Conservation (phyloP, 2,329 filamentous ascomycete species). For the Chalaropsis ovoidea region DNA sequence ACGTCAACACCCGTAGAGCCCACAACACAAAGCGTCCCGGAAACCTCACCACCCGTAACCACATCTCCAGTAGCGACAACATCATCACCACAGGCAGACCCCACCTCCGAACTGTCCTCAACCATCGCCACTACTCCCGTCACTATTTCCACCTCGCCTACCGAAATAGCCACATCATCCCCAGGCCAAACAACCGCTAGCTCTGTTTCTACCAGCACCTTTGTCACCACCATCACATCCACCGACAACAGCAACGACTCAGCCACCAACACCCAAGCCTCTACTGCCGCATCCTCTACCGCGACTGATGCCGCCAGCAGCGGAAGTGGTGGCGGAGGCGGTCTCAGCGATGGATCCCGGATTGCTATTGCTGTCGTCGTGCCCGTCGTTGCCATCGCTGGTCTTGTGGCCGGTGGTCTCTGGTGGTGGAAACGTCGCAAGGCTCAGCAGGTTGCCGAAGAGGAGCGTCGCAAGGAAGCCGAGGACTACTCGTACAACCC, state of each 20-base stretch:
- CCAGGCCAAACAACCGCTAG: slow-evolving; percentile 24
- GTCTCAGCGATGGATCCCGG: slow-evolving; percentile 53
- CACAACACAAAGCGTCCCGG: slow-evolving; percentile 18
- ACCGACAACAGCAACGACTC: slow-evolving; percentile 18
- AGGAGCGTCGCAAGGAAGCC: slow-evolving; percentile 86
- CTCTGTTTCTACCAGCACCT: slow-evolving; percentile 25
- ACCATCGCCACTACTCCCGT: slow-evolving; percentile 27
- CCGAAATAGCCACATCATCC: slow-evolving; percentile 22
- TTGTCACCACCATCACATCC: slow-evolving; percentile 28
- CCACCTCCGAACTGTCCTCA: background rate
- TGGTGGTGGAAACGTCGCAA: slow-evolving; percentile 86
- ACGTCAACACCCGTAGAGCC: slow-evolving; percentile 20
- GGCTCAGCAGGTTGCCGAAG: slow-evolving; percentile 71
- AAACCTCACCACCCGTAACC: slow-evolving; percentile 18
- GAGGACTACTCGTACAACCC: slow-evolving; percentile 97
- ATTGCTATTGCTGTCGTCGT: slow-evolving; percentile 92
- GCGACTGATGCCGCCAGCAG: slow-evolving; percentile 30
- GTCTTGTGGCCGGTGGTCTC: slow-evolving; percentile 65
- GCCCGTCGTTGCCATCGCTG: slow-evolving; percentile 76
- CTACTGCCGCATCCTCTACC: slow-evolving; percentile 29
- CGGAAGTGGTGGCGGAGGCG: slow-evolving; percentile 31
- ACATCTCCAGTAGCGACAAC: slow-evolving; percentile 19
- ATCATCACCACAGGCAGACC: background rate
- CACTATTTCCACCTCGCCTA: slow-evolving; percentile 22
- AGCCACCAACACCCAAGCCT: slow-evolving; percentile 24